phyloP scores from a whole-genome alignment of 305 asterid genomes.

The Solanum hybrid region DNA sequence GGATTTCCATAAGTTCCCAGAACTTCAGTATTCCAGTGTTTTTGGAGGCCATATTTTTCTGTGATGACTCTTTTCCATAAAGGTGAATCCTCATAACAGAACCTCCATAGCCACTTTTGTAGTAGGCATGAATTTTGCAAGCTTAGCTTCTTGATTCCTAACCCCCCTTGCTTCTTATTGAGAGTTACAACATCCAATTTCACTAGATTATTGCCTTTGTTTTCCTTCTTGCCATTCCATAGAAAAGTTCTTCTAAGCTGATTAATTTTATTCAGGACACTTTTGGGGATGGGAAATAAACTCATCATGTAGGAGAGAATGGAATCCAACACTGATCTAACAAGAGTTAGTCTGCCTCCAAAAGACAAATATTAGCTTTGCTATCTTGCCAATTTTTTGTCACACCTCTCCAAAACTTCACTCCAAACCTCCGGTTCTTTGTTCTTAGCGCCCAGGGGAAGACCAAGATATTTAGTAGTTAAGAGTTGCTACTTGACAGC shows the following conservation, averaged over 20 bases:
- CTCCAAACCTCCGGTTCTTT: neutral
- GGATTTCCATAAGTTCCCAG: neutral
- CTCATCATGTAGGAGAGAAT: neutral
- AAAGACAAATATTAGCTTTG: neutral
- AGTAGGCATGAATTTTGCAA: neutral
- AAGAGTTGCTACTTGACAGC: neutral
- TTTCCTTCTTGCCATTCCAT: neutral
- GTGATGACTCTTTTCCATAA: neutral
- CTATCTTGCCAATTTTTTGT: neutral
- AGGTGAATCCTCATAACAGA: neutral
- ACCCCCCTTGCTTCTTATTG: neutral
- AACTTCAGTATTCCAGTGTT: neutral
- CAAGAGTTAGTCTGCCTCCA: neutral
- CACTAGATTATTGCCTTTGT: neutral
- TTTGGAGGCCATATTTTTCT: neutral
- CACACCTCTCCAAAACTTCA: neutral
- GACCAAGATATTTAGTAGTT: neutral
- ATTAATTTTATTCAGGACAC: neutral
- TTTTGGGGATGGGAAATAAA: neutral
- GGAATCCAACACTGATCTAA: neutral
- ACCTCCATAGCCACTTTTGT: neutral
- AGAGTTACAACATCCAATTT: neutral
- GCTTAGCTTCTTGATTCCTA: neutral
- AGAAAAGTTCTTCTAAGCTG: neutral
- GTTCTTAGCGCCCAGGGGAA: neutral